Conservation (phyloP, 2,329 filamentous ascomycete species). For the Epichloe uncinata region DNA sequence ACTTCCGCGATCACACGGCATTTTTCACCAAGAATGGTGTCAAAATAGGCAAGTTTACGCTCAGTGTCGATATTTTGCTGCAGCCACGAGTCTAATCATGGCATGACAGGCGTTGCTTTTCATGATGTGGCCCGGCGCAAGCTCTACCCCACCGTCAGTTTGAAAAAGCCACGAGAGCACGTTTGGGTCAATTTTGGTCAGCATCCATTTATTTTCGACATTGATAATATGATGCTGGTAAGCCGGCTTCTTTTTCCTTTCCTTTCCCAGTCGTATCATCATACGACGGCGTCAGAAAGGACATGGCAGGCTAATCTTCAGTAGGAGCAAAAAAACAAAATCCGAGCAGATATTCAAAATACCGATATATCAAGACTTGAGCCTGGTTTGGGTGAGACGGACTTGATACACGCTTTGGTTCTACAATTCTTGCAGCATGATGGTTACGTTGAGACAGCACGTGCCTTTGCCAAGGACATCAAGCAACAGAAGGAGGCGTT, state of each 20-base stretch:
- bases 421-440: slow-evolving; percentile 89
- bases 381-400: slow-evolving; percentile 54
- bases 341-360: slow-evolving; percentile 45
- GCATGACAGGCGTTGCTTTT: slow-evolving; percentile 51
- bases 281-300: neutral
- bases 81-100: neutral
- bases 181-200: slow-evolving; percentile 54
- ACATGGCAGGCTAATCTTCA: neutral
- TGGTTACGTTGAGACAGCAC: slow-evolving; percentile 86
- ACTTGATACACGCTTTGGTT: slow-evolving; percentile 67
- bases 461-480: slow-evolving; percentile 76
- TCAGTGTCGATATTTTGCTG: neutral
- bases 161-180: slow-evolving; percentile 51
- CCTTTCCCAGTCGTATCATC: neutral
- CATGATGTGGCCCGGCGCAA: slow-evolving; percentile 47
- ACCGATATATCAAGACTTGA: slow-evolving; percentile 48
- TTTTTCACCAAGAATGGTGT: slow-evolving; percentile 57
- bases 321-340: slow-evolving; percentile 45
- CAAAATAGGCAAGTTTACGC: slow-evolving; percentile 31
- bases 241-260: slow-evolving; percentile 12
- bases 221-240: slow-evolving; percentile 73
- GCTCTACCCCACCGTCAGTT: slow-evolving; percentile 53
- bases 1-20: slow-evolving; percentile 49
- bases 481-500: slow-evolving; percentile 59
- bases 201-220: slow-evolving; percentile 77